Conservation (phyloP, 192 early-diverging fungal genomes). For the Coemansia sp. region DNA sequence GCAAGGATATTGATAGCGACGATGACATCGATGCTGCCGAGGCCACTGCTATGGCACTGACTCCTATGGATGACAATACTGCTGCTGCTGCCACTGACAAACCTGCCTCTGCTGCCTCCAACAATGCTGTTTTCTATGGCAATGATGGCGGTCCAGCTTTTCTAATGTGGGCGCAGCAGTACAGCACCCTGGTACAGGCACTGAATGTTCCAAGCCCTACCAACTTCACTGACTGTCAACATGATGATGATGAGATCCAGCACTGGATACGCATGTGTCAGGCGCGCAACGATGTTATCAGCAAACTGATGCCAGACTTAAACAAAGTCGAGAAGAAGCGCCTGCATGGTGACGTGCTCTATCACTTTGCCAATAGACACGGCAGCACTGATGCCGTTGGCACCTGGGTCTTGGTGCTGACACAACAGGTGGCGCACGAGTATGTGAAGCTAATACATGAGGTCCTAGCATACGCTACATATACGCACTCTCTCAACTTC, state of each 20-base stretch:
- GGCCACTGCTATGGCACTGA: no score
- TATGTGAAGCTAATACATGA: slow-evolving; percentile 2
- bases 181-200: background rate
- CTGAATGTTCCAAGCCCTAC: background rate
- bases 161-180: background rate
- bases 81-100: no score
- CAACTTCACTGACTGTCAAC: slow-evolving; percentile 9
- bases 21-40: background rate
- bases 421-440: background rate
- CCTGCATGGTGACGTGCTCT: background rate
- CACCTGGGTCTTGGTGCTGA: slow-evolving; percentile 3
- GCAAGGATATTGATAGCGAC: background rate
- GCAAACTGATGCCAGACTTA: slow-evolving; percentile 8
- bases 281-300: no score
- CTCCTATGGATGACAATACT: no score
- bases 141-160: background rate
- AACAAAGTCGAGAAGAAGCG: background rate
- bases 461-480: slow-evolving; percentile 9
- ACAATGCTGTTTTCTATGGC: background rate
- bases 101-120: no score
- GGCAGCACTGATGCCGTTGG: background rate
- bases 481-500: background rate
- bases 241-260: background rate
- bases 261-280: background rate
- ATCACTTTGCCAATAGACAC: background rate